A percentile compares a stretch with the other conserved stretches of the same genome.
These are phyloP conservation scores for Pleurotus salmoneostramineus DNA, from an alignment of 768 basidiomycete genomes.

Conservation along the genomic window DNA sequence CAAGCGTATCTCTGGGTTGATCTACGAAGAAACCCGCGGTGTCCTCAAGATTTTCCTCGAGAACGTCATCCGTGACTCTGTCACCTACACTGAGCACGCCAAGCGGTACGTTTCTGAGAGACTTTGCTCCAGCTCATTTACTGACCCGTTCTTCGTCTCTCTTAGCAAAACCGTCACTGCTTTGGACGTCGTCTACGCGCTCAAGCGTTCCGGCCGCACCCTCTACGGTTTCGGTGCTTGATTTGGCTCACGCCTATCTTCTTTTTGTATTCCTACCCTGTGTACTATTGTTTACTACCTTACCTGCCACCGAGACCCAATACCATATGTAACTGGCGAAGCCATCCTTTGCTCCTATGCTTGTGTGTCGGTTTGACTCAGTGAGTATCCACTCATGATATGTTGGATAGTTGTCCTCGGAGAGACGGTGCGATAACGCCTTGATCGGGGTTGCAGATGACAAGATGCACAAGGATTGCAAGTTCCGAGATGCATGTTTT, in stretches of 20 bases:
- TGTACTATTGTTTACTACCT: background rate
- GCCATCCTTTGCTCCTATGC: too few relatives aligned
- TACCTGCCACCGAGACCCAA: background rate
- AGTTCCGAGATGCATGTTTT: too few relatives aligned
- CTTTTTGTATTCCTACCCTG: constrained; percentile 4
- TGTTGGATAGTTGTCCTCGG: too few relatives aligned
- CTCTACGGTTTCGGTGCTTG: constrained; percentile 61
- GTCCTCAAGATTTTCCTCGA: constrained; percentile 44
- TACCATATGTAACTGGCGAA: background rate
- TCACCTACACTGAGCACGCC: constrained; percentile 77
- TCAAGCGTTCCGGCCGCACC: constrained; percentile 51
- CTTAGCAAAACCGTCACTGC: constrained; percentile 58
- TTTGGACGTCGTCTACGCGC: constrained; percentile 55
- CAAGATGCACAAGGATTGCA: too few relatives aligned
- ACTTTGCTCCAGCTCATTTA: background rate
- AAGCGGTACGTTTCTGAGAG: constrained; percentile 34
- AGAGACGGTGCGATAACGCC: too few relatives aligned
- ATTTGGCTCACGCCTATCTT: constrained; percentile 5
- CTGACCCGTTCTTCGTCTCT: background rate
- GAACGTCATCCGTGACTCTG: constrained; percentile 64
- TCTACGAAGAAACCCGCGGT: constrained; percentile 59
- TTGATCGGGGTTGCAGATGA: too few relatives aligned
- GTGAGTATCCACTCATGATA: too few relatives aligned
- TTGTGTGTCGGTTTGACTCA: too few relatives aligned
- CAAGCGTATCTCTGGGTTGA: constrained; percentile 43